phyloP scores from a whole-genome alignment of 2,329 filamentous ascomycete genomes.

The Ceratocystis smalleyi region DNA sequence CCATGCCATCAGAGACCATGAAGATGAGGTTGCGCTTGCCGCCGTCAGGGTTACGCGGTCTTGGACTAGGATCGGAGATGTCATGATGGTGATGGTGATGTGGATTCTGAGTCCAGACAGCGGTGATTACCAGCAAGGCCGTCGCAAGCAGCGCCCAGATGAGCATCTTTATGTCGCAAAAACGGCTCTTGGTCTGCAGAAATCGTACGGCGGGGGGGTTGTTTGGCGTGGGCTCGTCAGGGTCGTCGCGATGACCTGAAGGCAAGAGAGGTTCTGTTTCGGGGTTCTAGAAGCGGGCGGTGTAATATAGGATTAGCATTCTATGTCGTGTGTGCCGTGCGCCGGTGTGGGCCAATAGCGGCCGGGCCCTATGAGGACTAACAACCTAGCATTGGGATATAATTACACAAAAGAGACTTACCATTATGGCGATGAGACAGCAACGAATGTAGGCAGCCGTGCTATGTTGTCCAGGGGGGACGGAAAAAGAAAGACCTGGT shows the following conservation, averaged over 20 bases:
- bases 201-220: constrained; percentile 19
- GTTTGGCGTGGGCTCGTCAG: constrained; percentile 21
- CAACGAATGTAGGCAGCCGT: not conserved
- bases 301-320: not conserved
- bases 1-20: constrained; percentile 99
- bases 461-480: not conserved
- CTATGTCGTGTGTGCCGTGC: not conserved
- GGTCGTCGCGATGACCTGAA: constrained; percentile 22
- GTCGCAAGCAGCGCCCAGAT: constrained; percentile 73
- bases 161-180: constrained; percentile 61
- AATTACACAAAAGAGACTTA: constrained; percentile 9
- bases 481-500: not conserved
- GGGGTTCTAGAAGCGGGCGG: not conserved
- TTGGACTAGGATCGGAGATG: constrained; percentile 19
- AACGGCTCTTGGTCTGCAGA: constrained; percentile 25
- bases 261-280: constrained; percentile 23
- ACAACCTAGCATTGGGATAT: not conserved
- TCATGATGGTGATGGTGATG: constrained; percentile 48
- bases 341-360: not conserved
- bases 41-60: constrained; percentile 18
- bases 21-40: constrained; percentile 90
- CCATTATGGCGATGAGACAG: constrained; percentile 9
- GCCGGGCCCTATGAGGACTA: not conserved
- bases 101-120: constrained; percentile 60
- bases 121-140: constrained; percentile 59